Base-by-base conservation (phyloP, 2,329 filamentous ascomycete genomes). In the Colletotrichum tabaci region DNA sequence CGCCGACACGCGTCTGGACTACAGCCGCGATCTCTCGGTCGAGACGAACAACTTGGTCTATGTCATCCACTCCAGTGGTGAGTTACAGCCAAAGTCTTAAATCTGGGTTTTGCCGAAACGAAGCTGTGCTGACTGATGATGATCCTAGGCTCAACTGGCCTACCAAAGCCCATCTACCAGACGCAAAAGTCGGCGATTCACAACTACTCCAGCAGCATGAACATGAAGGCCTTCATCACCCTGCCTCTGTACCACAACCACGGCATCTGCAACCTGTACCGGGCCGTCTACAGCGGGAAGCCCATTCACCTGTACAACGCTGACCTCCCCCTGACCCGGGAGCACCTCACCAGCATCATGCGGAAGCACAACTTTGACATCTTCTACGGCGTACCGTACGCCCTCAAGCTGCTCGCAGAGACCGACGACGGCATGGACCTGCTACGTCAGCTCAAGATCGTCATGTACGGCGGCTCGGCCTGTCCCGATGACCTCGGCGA, bases 361-460 rank as follows among this genome's bases (percentile, higher is more conserved):
- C 74, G 79, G 9, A 77, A 77, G 9, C 77, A 84, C 67, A 73
- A 83, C 21, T 83, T 87, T 0, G 84, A 91, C 64, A 86, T 88
- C 23, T 86, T 92, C 42, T 87, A 91, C 67, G 86, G 84, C 3
- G 91, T 93, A 0, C 91, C 91, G 0, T 93, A 92, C 74, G 87
- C 88, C 0, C 78, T 93, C 21, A 92, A 92, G 75, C 80, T 93
- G 0, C 82, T 93, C 1, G 86, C 86, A 0, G 91, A 93, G 76
- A 85, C 85, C 0, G 81, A 87, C 0, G 84, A 86, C 21, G 91
- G 90, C 0, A 83, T 91, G 16, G 75, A 80, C 1, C 80, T 80
- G 2, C 78, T 91, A 18, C 78, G 79, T 0, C 78, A 80, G 30
- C 81, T 86, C 13, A 86, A 88, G 74, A 75, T 89, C 1, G 88